A percentile compares a stretch with the other conserved stretches of the same genome.
Conservation (phyloP, 768 basidiomycete genomes). For the Pseudohyphozyma bogoriensis region DNA sequence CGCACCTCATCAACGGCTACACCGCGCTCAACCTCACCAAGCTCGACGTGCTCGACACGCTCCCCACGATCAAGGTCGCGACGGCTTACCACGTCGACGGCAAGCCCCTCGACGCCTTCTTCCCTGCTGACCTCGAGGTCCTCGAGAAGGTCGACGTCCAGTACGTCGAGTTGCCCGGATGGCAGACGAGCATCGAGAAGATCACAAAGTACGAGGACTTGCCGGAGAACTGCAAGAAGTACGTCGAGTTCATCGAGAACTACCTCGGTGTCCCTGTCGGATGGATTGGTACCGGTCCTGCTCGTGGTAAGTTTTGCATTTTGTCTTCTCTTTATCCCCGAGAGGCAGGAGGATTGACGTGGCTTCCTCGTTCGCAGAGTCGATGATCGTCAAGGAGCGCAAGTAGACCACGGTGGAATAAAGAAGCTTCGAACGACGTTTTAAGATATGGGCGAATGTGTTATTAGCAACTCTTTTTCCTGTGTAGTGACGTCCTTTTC, state of each 20-base stretch:
- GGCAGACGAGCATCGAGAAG: slow-evolving; percentile 66
- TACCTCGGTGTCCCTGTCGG: slow-evolving; percentile 62
- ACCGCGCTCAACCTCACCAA: slow-evolving; percentile 89
- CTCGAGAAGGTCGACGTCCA: slow-evolving; percentile 69
- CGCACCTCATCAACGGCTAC: slow-evolving; percentile 89
- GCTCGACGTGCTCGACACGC: slow-evolving; percentile 76
- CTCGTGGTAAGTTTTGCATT: no score
- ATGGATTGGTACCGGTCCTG: slow-evolving; percentile 88
- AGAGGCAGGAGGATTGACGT: no score
- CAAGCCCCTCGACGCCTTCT: slow-evolving; percentile 65
- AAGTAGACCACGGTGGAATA: no score
- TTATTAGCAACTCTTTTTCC: no score
- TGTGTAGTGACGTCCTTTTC: no score
- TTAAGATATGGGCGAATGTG: no score
- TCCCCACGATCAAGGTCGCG: slow-evolving; percentile 79
- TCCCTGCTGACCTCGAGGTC: slow-evolving; percentile 69
- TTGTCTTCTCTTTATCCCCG: no score
- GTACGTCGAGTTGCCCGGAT: slow-evolving; percentile 83
- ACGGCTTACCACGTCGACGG: slow-evolving; percentile 70
- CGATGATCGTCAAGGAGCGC: not conserved
- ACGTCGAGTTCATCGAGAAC: slow-evolving; percentile 75
- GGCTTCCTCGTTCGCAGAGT: no score
- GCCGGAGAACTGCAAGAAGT: slow-evolving; percentile 73
- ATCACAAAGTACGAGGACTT: slow-evolving; percentile 58
- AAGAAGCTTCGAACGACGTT: no score